These are phyloP conservation scores for Cladosporium cucumerinum DNA, from an alignment of 2,329 filamentous ascomycete genomes.

Conservation along the genomic window DNA sequence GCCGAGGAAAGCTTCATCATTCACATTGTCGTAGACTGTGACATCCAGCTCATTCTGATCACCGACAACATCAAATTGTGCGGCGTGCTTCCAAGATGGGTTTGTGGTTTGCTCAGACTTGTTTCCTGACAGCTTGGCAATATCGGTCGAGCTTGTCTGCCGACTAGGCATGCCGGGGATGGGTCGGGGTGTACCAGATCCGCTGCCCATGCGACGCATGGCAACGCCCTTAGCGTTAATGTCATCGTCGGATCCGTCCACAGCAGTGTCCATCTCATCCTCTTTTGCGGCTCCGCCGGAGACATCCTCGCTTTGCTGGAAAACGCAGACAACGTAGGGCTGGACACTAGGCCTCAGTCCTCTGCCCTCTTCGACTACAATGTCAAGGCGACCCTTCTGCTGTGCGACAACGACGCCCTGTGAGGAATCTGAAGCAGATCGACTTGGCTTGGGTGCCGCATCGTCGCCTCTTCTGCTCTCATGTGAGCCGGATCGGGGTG, in stretches of 20 bases:
- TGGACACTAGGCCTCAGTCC: slow-evolving; percentile 78
- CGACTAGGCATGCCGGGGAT: slow-evolving; percentile 90
- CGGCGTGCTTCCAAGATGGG: slow-evolving; percentile 93
- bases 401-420: slow-evolving; percentile 59
- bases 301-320: slow-evolving; percentile 94
- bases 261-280: slow-evolving; percentile 47
- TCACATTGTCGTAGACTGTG: slow-evolving; percentile 84
- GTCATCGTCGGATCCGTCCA: slow-evolving; percentile 49
- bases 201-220: slow-evolving; percentile 63
- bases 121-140: slow-evolving; percentile 54
- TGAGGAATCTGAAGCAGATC: slow-evolving; percentile 32
- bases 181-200: slow-evolving; percentile 80
- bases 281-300: slow-evolving; percentile 71
- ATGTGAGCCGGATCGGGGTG: slow-evolving; percentile 79
- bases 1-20: slow-evolving; percentile 85
- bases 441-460: slow-evolving; percentile 37
- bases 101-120: slow-evolving; percentile 66
- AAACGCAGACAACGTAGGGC: slow-evolving; percentile 94
- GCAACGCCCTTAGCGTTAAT: slow-evolving; percentile 50
- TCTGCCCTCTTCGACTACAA: slow-evolving; percentile 83
- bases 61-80: slow-evolving; percentile 91
- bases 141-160: slow-evolving; percentile 92
- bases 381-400: slow-evolving; percentile 81
- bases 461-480: slow-evolving; percentile 45
- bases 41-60: slow-evolving; percentile 87